These are phyloP conservation scores for Cryptococcus sp. DNA, from an alignment of 1,284 basidiomycete genomes.

Conservation along the genomic window DNA sequence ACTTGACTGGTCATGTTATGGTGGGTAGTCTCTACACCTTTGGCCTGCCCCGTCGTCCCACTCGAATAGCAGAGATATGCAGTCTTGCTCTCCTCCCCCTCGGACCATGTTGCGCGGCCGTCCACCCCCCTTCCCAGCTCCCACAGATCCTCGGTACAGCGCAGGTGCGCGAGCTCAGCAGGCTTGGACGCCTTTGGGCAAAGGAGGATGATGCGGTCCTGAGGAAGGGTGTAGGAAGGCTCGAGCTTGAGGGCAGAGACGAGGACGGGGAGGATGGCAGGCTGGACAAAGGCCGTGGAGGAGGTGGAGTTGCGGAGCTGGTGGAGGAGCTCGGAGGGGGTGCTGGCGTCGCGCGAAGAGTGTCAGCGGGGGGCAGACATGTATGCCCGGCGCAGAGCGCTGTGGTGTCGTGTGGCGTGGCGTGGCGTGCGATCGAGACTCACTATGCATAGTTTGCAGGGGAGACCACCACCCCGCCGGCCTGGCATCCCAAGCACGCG, in stretches of 20 bases:
- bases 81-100: conserved; percentile 22
- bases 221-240: conserved; percentile 12
- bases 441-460: conserved; percentile 46
- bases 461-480: conserved; percentile 34
- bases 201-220: conserved; percentile 32
- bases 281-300: conserved; percentile 57
- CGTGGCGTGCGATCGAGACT: too few relatives aligned
- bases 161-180: conserved; percentile 8
- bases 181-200: conserved; percentile 21
- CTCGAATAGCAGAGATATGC: conserved; percentile 64
- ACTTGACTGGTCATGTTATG: conserved; percentile 56
- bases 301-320: conserved; percentile 57
- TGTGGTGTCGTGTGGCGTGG: too few relatives aligned
- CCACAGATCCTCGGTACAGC: conserved; percentile 23
- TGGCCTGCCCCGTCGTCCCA: conserved; percentile 54
- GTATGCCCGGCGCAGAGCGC: too few relatives aligned
- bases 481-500: conserved; percentile 57
- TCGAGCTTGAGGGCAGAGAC: conserved; percentile 23
- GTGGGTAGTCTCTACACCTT: conserved; percentile 59
- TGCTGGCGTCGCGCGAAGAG: conserved; percentile 17
- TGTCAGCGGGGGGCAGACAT: neutral
- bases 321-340: conserved; percentile 45
- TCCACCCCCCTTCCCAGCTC: conserved; percentile 14
- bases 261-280: conserved; percentile 52
- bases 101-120: conserved; percentile 8